Conservation (phyloP, 2,329 filamentous ascomycete genomes). For the Neofusicoccum parvum region DNA sequence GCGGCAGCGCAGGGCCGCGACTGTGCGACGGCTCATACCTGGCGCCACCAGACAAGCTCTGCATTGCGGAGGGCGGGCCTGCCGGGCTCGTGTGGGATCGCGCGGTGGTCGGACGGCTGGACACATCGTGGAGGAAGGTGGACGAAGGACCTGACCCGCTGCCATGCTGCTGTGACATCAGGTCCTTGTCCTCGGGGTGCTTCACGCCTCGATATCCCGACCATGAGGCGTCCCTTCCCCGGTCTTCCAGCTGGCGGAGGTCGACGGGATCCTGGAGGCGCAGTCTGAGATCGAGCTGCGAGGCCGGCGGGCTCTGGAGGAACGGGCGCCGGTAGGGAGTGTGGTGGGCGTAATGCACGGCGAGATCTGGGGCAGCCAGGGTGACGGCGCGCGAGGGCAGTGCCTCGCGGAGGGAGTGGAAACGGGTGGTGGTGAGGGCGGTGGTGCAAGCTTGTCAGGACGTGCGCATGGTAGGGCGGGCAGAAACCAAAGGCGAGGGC, state of each 20-base stretch:
- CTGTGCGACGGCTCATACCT: conserved; percentile 13
- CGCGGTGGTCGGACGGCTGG: conserved; percentile 4
- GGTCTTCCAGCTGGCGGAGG: conserved; percentile 23
- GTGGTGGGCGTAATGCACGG: conserved; percentile 35
- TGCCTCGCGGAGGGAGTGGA: conserved; percentile 2
- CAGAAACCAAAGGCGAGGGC: neutral
- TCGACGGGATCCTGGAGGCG: conserved; percentile 34
- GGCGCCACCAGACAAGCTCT: conserved; percentile 21
- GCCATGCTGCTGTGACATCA: conserved; percentile 23
- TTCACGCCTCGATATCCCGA: conserved; percentile 19
- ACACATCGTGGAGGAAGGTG: conserved; percentile 15
- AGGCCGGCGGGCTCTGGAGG: conserved; percentile 27
- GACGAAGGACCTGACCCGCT: conserved; percentile 23
- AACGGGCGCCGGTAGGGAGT: conserved; percentile 30
- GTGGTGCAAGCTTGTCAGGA: neutral
- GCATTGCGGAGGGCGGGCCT: conserved; percentile 8
- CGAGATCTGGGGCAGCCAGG: conserved; percentile 43
- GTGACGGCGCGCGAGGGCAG: conserved; percentile 28
- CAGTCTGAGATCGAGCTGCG: conserved; percentile 27
- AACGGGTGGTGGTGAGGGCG: neutral
- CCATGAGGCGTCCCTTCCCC: conserved; percentile 36
- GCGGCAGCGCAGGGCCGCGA: conserved; percentile 18
- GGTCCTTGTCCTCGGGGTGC: conserved; percentile 20
- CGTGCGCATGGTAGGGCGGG: neutral
- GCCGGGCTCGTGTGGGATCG: conserved; percentile 8